phyloP scores from a whole-genome alignment of 2,329 filamentous ascomycete genomes.

The Tolypocladium cylindrosporum region DNA sequence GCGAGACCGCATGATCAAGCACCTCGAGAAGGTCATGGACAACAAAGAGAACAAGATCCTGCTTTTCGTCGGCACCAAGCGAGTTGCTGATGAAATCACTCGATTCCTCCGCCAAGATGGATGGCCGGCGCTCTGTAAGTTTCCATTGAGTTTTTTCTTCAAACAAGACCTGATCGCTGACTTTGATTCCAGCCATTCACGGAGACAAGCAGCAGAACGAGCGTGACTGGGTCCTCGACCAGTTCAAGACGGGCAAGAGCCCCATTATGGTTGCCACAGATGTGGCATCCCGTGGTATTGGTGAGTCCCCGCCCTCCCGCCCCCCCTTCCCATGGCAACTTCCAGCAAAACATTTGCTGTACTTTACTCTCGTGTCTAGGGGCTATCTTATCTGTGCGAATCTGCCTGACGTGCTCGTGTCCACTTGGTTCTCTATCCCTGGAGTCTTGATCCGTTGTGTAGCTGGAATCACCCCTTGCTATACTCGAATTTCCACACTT shows the following conservation, averaged over 20 bases:
- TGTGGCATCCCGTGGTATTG: constrained; percentile 99
- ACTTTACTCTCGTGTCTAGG: constrained; percentile 89
- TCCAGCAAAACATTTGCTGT: constrained; percentile 53
- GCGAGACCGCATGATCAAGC: constrained; percentile 94
- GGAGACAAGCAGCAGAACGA: constrained; percentile 99
- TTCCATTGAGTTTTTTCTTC: constrained; percentile 20
- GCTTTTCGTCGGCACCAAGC: constrained; percentile 89
- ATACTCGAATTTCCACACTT: constrained; percentile 69
- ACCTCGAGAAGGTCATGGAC: constrained; percentile 96
- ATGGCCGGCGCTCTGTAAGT: constrained; percentile 91
- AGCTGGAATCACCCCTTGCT: constrained; percentile 40
- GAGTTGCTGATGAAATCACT: constrained; percentile 95
- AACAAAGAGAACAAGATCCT: constrained; percentile 91
- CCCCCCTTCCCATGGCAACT: constrained; percentile 35
- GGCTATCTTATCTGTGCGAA: constrained; percentile 82
- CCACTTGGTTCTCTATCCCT: constrained; percentile 68
- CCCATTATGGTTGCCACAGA: constrained; percentile 99
- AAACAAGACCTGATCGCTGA: constrained; percentile 13
- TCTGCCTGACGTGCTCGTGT: constrained; percentile 82
- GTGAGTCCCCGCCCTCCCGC: constrained; percentile 57
- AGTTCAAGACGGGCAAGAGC: constrained; percentile 99
- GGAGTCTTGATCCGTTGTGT: constrained; percentile 66
- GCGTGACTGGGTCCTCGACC: constrained; percentile 98
- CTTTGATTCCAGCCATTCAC: constrained; percentile 65
- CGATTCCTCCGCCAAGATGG: constrained; percentile 95